Evolutionary conservation across 73 alveolate species (phyloP).

Genomic region (Tetrahymena elliotti): DNA sequence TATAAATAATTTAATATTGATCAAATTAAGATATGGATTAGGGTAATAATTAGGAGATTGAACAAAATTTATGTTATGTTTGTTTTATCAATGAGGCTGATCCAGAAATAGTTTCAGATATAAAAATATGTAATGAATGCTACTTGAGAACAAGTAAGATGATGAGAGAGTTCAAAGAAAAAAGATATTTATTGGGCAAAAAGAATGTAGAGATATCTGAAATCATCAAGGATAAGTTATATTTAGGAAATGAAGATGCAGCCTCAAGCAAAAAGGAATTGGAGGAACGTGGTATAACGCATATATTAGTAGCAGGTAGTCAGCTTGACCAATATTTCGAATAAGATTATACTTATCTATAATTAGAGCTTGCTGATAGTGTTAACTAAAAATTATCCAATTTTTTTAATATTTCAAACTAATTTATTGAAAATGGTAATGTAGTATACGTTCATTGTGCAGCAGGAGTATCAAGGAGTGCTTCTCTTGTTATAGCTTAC

Average conservation of each 20-base stretch:
- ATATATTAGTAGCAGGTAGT: background rate
- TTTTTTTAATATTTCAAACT: background rate
- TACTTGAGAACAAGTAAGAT: background rate
- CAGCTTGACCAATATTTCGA: background rate
- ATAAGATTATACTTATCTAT: background rate
- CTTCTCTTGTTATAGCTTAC: slow-evolving; percentile 51
- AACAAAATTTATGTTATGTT: background rate
- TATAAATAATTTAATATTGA: too few relatives aligned
- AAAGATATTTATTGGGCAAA: background rate
- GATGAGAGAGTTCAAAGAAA: background rate
- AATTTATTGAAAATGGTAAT: background rate
- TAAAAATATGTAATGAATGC: background rate
- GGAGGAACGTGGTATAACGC: background rate
- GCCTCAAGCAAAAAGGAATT: background rate
- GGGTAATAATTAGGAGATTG: background rate
- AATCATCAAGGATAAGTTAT: background rate
- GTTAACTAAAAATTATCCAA: background rate
- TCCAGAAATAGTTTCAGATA: background rate
- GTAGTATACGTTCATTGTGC: slow-evolving; percentile 51
- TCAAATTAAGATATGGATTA: background rate
- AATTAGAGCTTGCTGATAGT: background rate
- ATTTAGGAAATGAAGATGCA: background rate
- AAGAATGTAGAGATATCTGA: background rate
- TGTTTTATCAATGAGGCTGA: background rate
- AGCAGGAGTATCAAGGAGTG: slow-evolving; percentile 59